These are phyloP conservation scores for Iris pallida DNA, from an alignment of 116 monocot genomes.

Conservation along the genomic window DNA sequence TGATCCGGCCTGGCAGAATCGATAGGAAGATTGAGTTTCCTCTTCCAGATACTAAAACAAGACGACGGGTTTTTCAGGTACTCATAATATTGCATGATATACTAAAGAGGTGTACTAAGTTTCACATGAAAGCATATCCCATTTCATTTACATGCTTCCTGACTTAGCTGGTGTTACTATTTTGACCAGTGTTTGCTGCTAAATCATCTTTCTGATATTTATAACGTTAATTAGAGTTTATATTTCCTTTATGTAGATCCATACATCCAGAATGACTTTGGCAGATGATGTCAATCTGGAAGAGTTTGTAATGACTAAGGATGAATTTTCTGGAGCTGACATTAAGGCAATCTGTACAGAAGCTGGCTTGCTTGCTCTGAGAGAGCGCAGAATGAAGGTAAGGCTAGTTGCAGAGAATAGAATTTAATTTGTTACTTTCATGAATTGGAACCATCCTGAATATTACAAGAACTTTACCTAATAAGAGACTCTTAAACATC, in stretches of 20 bases:
- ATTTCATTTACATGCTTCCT: no score
- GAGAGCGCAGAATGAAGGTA: conserved; percentile 97
- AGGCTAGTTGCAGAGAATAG: not conserved
- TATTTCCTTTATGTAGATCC: conserved; percentile 48
- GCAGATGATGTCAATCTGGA: conserved; percentile 93
- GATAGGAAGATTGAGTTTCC: conserved; percentile 82
- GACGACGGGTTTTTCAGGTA: conserved; percentile 78
- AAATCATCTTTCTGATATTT: no score
- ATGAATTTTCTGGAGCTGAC: conserved; percentile 96
- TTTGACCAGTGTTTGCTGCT: no score
- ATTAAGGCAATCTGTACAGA: conserved; percentile 97
- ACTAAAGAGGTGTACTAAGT: no score
- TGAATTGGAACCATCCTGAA: not conserved
- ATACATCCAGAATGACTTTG: conserved; percentile 92
- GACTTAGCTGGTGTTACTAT: no score
- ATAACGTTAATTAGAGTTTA: no score
- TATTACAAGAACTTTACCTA: not conserved
- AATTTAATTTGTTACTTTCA: not conserved
- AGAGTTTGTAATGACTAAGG: conserved; percentile 99
- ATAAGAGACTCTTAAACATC: not conserved
- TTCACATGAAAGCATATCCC: no score
- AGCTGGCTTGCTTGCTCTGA: conserved; percentile 89
- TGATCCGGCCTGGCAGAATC: conserved; percentile 83
- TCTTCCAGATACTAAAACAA: conserved; percentile 82
- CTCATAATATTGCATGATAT: not conserved